Base-by-base conservation (phyloP, 2,329 filamentous ascomycete genomes). In the Elsinoe batatas region DNA sequence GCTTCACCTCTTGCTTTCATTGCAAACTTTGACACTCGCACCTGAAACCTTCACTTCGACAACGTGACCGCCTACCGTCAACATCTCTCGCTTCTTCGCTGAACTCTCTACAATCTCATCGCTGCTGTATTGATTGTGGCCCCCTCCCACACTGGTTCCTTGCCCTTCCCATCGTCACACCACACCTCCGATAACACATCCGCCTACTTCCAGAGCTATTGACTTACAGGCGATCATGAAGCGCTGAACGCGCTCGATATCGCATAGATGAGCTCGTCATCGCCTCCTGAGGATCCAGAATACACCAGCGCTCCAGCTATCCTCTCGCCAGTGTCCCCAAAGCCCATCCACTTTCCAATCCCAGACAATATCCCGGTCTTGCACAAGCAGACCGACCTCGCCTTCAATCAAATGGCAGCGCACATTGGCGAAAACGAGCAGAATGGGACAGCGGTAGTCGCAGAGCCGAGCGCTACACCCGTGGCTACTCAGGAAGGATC, bases 351-450 rank as follows among this genome's bases (percentile, higher is more conserved):
- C 69, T 74, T 83, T 61, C 78, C 83, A 61, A 80, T 84, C 69
- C 82, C 83, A 54, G 78, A 81, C 62, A 84, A 81, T 62, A 85
- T 87, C 58, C 82, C 84, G 57, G 79, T 88, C 55, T 74, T 87
- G 65, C 78, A 83, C 66, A 82, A 84, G 67, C 83, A 86, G 72
- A 87, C 82, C 79, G 83, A 88, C 71, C 81, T 82, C 55, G 73
- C 79, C 63, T 85, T 86, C 75, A 83, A 84, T 71, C 82, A 85
- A 68, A 81, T 81, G 56, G 53, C 38, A n/a, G 30, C 47, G 15
- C 47, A 51, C 17, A 51, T 51, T 37, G 47, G 47, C 13, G 47
- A 37, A 20, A 12, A 38, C n/a, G 35, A 7, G 11, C 33, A 38
- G n/a, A n/a, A 11, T 2, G 26, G 26, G 26, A 5, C 26, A 30